Evolutionary conservation across 176 grass and related monocot genomes (phyloP).

Genomic region (Avena atlantica): DNA sequence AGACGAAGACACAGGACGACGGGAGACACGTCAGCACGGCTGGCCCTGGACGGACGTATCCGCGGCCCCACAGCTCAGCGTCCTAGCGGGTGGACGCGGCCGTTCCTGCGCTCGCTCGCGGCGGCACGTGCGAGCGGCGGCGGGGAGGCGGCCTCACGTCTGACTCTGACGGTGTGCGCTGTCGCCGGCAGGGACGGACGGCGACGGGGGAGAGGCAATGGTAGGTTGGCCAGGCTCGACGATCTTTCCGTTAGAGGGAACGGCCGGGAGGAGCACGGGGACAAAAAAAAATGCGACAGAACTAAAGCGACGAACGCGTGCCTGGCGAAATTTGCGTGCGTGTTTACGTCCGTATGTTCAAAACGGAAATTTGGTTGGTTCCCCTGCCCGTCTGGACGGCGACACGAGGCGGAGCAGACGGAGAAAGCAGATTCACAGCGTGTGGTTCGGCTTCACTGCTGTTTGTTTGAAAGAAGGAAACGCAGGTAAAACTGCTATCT

Average conservation of each 20-base stretch:
- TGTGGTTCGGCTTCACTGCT: too few species aligned
- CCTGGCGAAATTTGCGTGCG: constrained; percentile 26
- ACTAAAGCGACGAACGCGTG: constrained; percentile 7
- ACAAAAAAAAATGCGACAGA: not conserved
- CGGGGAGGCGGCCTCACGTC: not conserved
- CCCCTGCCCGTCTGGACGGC: not conserved
- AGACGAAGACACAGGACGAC: constrained; percentile 9
- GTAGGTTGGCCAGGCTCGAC: not conserved
- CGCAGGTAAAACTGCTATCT: too few species aligned
- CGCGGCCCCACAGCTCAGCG: not conserved
- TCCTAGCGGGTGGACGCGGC: not conserved
- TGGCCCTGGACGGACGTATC: too few species aligned
- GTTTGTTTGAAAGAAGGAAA: too few species aligned
- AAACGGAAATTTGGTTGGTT: not conserved
- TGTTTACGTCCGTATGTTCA: not conserved
- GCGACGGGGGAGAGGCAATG: too few species aligned
- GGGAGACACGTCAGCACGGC: constrained; percentile 14
- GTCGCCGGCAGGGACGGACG: constrained; percentile 33
- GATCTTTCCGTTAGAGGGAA: constrained; percentile 19
- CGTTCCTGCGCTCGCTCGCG: constrained; percentile 35
- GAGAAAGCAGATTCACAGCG: not conserved
- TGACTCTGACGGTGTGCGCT: too few species aligned
- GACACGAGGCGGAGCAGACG: not conserved
- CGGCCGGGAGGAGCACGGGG: not conserved
- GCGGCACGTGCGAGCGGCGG: constrained; percentile 5